Conservation (phyloP, 78 protist genomes). For the Guillardia theta region DNA sequence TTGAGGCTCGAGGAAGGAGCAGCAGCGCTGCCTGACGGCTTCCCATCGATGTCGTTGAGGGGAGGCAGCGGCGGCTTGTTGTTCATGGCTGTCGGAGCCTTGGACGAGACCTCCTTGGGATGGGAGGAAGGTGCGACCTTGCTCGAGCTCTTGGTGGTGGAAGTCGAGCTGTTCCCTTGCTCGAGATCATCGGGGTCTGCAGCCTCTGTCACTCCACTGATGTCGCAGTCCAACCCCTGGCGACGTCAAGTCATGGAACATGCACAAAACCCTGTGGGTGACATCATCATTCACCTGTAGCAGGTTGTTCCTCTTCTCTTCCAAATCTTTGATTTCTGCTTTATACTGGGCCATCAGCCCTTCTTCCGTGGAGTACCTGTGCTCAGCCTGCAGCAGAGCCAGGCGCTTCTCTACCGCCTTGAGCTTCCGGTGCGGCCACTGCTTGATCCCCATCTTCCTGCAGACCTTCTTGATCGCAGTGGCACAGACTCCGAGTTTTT, state of each 20-base stretch:
- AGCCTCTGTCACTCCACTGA: background rate
- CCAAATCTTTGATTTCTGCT: background rate
- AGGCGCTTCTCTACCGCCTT: constrained; percentile 35
- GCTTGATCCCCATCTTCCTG: constrained; percentile 22
- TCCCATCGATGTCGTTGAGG: background rate
- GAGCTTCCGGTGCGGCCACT: constrained; percentile 38
- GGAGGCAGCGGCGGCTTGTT: background rate
- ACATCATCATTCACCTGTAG: background rate
- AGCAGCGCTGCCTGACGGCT: too few relatives aligned
- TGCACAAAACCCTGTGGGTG: background rate
- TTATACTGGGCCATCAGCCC: background rate
- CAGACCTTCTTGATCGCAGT: constrained; percentile 31
- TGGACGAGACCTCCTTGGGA: background rate
- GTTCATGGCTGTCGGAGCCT: background rate
- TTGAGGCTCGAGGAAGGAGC: background rate
- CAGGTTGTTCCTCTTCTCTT: background rate
- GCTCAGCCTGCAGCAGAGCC: background rate
- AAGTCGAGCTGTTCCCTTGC: background rate
- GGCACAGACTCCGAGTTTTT: background rate
- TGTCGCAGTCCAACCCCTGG: constrained; percentile 22
- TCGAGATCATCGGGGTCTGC: background rate
- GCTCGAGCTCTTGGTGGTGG: background rate
- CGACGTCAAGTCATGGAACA: background rate
- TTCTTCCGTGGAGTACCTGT: background rate
- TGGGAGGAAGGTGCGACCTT: background rate